Percentiles rank a stretch among this genome's conserved stretches.
Evolutionary conservation across 1,284 basidiomycete species (phyloP).

Genomic region (Cryptococcus sp.): DNA sequence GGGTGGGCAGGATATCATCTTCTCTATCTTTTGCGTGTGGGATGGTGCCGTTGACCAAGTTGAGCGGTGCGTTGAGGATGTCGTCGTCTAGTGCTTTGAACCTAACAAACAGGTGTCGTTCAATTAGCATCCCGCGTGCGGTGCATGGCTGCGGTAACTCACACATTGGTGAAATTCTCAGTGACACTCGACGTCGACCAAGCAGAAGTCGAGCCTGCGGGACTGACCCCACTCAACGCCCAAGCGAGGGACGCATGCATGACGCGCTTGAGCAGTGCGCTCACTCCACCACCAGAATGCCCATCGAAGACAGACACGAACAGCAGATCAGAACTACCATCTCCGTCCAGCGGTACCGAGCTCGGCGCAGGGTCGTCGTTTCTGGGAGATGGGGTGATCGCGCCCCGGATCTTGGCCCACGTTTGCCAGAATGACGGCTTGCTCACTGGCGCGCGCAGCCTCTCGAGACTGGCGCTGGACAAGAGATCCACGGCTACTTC

Average conservation of each 20-base stretch:
- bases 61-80: slow-evolving; percentile 54
- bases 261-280: slow-evolving; percentile 4
- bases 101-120: too few species aligned
- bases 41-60: slow-evolving; percentile 54
- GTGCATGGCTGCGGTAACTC: too few species aligned
- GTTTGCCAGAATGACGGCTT: slow-evolving; percentile 8
- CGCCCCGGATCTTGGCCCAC: slow-evolving; percentile 9
- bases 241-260: slow-evolving; percentile 17
- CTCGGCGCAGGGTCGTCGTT: background rate
- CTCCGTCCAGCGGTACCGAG: slow-evolving; percentile 5
- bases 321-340: slow-evolving; percentile 12
- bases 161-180: slow-evolving; percentile 12
- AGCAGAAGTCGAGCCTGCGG: too few species aligned
- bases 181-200: background rate
- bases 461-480: slow-evolving; percentile 5
- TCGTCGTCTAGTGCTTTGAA: slow-evolving; percentile 57
- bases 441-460: slow-evolving; percentile 7
- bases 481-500: slow-evolving; percentile 20
- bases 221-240: background rate
- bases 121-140: too few species aligned
- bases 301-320: slow-evolving; percentile 16
- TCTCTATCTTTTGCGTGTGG: too few species aligned
- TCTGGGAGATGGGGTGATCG: slow-evolving; percentile 1
- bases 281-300: slow-evolving; percentile 4
- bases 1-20: too few species aligned